phyloP scores from a whole-genome alignment of 192 early-diverging fungal species.

The Coemansia erecta region DNA sequence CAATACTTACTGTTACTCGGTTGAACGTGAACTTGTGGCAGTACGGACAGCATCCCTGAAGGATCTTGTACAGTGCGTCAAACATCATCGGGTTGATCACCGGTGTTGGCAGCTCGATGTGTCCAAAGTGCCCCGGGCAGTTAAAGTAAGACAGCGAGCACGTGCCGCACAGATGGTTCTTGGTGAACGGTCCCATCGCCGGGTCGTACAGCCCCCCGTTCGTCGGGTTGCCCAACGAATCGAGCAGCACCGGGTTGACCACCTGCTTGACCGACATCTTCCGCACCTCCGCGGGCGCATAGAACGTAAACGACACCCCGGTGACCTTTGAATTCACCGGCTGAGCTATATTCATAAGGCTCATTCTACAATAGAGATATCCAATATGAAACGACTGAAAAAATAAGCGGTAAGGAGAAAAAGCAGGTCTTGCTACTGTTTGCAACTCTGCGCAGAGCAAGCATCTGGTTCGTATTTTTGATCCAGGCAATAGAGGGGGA shows the following conservation, averaged over 20 bases:
- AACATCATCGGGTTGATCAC: constrained; percentile 96
- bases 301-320: constrained; percentile 92
- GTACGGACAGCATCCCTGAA: constrained; percentile 84
- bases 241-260: constrained; percentile 81
- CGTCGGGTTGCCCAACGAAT: constrained; percentile 86
- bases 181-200: constrained; percentile 88
- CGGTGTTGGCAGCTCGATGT: constrained; percentile 87
- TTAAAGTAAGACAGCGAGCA: constrained; percentile 77
- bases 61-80: constrained; percentile 79
- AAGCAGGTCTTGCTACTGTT: neutral
- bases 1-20: constrained; percentile 39
- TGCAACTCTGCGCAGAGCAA: neutral
- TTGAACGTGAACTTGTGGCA: constrained; percentile 79
- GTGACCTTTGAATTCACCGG: constrained; percentile 78
- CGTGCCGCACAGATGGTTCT: constrained; percentile 76
- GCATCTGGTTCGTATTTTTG: neutral
- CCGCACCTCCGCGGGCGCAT: constrained; percentile 79
- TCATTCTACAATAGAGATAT: constrained; percentile 7
- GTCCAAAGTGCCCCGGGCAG: constrained; percentile 96
- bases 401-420: constrained; percentile 6
- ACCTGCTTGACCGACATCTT: constrained; percentile 95
- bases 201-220: constrained; percentile 92
- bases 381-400: neutral
- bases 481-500: too few relatives aligned
- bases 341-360: constrained; percentile 77